Base-by-base conservation (phyloP, 371 early-diverging fungal genomes). In the Choanephora cucurbitarum region DNA sequence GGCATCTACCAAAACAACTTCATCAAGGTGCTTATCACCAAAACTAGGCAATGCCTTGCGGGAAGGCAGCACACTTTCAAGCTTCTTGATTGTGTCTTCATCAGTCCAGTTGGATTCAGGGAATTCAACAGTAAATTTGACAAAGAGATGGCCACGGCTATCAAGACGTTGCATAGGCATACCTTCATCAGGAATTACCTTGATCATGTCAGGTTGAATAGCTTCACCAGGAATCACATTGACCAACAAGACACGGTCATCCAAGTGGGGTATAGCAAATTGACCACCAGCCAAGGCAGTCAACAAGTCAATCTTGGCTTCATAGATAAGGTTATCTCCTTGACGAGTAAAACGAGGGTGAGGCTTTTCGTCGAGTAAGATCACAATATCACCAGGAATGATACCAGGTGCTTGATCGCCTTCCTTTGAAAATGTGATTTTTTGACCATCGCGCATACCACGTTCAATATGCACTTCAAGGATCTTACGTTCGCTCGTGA, bases 241-340 rank as follows among this genome's bases (percentile, higher is more conserved):
- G 46, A 96, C 95, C 49, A 88, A 48, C 44, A 96, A 77, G n/a
- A 89, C 70, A 48, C 96, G 87, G 66, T 92, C 93, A 62, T 97
- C 97, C 44, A 97, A 70, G 67, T 96, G 96, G 58, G 84, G 75
- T 48, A 97, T 87, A 55, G 86, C 78, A 63, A 95, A 83, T 67
- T 88, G 81, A 56, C 97, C 97, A 62, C 98, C 98, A 37, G 94
- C 91, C 49, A 97, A 81, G 5, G 97, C 96, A n/a, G 96, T 95
- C 39, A 95, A 60, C 49, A 97, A 79, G 64, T 95, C 95, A 55
- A 97, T 88, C 74, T 94, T 86, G 44, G 85, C 87, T 55, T 96
- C 79, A 50, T 77, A 85, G 59, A 81, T 69, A 67, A 98, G 79
- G 68, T 96, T 88, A 66, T 96, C 89, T 44, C 93, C 97, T 55